Evolutionary conservation across 805 yeast genomes (phyloP).

Genomic region (Cyberlindnera suaveolens): DNA sequence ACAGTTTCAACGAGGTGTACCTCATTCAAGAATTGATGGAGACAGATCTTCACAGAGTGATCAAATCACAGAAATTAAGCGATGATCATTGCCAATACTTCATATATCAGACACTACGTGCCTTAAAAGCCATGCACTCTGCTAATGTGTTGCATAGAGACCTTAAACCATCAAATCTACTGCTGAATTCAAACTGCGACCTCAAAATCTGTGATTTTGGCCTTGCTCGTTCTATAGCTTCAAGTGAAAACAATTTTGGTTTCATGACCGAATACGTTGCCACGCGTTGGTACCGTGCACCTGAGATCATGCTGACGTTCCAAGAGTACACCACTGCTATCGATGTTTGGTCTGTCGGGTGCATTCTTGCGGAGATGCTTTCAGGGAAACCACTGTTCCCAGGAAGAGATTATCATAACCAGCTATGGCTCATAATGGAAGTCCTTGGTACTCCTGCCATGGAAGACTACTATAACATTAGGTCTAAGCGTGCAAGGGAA

Average conservation of each 20-base stretch:
- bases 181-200: conserved; percentile 66
- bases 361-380: conserved; percentile 67
- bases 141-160: conserved; percentile 75
- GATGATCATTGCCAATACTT: conserved; percentile 70
- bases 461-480: conserved; percentile 70
- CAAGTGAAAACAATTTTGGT: conserved; percentile 42
- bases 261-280: conserved; percentile 78
- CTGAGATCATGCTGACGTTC: conserved; percentile 72
- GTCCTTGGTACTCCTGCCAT: conserved; percentile 67
- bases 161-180: conserved; percentile 65
- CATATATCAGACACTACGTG: conserved; percentile 63
- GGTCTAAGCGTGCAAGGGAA: conserved; percentile 69
- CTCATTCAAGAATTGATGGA: conserved; percentile 76
- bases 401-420: conserved; percentile 70
- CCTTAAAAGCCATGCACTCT: conserved; percentile 63
- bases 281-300: conserved; percentile 81
- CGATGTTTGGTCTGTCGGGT: conserved; percentile 79
- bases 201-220: conserved; percentile 79
- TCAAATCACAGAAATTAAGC: conserved; percentile 47
- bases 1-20: conserved; percentile 65
- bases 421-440: conserved; percentile 57
- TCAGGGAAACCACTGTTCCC: conserved; percentile 59
- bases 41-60: conserved; percentile 60
- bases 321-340: conserved; percentile 72
- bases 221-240: conserved; percentile 51